Percentiles rank a stretch among this genome's conserved stretches.
These are phyloP conservation scores for Globisporangium solare DNA, from an alignment of 352 stramenopile genomes.

Conservation along the genomic window DNA sequence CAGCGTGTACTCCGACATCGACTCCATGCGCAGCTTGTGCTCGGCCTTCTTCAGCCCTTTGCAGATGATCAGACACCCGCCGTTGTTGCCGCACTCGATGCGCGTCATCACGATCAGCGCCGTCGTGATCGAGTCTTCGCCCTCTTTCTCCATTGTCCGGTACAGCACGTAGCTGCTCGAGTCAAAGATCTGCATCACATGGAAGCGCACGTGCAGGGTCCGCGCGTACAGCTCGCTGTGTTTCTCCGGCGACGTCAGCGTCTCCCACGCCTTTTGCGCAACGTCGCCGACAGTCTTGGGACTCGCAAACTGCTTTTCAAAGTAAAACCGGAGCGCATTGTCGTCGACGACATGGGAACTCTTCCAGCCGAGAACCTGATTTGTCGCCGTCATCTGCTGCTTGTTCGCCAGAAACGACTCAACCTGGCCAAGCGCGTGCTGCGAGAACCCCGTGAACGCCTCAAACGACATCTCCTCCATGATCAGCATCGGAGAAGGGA, in stretches of 20 bases:
- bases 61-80: slow-evolving; percentile 44
- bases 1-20: slow-evolving; percentile 35
- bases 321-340: slow-evolving; percentile 50
- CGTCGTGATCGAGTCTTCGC: slow-evolving; percentile 52
- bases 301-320: slow-evolving; percentile 39
- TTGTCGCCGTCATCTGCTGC: slow-evolving; percentile 40
- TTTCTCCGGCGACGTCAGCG: slow-evolving; percentile 32
- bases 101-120: slow-evolving; percentile 53
- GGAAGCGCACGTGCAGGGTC: slow-evolving; percentile 47
- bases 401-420: slow-evolving; percentile 34
- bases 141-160: slow-evolving; percentile 55
- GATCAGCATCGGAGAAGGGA: slow-evolving; percentile 37
- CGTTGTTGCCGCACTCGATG: slow-evolving; percentile 30
- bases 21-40: slow-evolving; percentile 42
- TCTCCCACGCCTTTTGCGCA: slow-evolving; percentile 35
- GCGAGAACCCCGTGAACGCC: slow-evolving; percentile 37
- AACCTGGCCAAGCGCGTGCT: slow-evolving; percentile 36
- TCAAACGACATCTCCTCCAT: slow-evolving; percentile 62
- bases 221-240: slow-evolving; percentile 49
- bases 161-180: slow-evolving; percentile 48
- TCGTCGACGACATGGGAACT: slow-evolving; percentile 44
- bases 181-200: slow-evolving; percentile 55
- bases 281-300: slow-evolving; percentile 21
- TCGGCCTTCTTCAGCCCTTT: slow-evolving; percentile 47
- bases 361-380: slow-evolving; percentile 46